Evolutionary conservation across 176 grass and related monocot species (phyloP).

Genomic region (Alloteropsis semialata): DNA sequence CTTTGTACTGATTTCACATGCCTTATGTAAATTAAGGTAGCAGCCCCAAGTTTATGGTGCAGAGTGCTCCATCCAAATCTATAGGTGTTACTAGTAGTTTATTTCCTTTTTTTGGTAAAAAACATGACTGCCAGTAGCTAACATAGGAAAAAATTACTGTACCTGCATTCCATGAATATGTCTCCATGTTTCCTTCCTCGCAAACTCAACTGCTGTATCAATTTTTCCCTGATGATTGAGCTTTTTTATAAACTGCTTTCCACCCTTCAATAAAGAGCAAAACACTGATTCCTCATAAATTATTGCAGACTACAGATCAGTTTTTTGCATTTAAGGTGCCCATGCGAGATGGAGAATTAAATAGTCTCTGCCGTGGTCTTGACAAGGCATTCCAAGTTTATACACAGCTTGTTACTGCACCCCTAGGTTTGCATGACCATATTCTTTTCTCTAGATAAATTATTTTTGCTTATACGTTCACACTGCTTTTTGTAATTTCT

Average conservation of each 20-base stretch:
- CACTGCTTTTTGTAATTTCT: neutral
- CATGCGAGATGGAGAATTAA: constrained; percentile 79
- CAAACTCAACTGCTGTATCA: neutral
- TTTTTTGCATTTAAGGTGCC: constrained; percentile 94
- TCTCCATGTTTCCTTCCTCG: neutral
- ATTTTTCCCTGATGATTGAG: constrained; percentile 2
- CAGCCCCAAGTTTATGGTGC: neutral
- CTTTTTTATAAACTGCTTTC: neutral
- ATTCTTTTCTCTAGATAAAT: constrained; percentile 15
- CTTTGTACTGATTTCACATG: neutral
- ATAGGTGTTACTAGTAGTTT: neutral
- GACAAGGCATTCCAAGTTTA: constrained; percentile 97
- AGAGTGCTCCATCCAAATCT: neutral
- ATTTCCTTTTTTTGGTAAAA: neutral
- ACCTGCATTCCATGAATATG: neutral
- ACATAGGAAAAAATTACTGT: neutral
- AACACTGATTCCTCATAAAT: constrained; percentile 19
- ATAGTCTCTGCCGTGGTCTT: constrained; percentile 74
- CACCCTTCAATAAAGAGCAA: neutral
- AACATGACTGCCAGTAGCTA: neutral
- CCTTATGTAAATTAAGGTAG: neutral
- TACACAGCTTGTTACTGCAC: constrained; percentile 67
- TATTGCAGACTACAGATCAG: constrained; percentile 91
- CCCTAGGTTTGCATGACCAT: constrained; percentile 62
- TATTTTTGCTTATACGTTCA: constrained; percentile 1